Base-by-base conservation (phyloP, 177 flowering plant species). In the Vitis hybrid region DNA sequence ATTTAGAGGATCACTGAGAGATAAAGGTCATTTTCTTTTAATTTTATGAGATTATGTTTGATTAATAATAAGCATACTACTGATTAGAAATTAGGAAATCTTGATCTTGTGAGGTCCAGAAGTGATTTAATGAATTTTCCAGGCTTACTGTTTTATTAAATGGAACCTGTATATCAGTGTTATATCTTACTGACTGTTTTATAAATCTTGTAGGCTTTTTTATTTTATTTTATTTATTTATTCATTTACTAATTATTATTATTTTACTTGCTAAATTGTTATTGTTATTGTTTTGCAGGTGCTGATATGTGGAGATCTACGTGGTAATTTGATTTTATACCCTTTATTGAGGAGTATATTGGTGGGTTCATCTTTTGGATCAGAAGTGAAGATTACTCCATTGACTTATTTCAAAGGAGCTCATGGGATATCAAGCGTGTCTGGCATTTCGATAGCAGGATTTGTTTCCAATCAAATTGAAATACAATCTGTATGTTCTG, bases 281-380 rank as follows among this genome's bases (percentile, higher is more conserved):
- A 13, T 24, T 57, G 5, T 58, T 60, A 17, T 49, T 11, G 61
- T 55, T 73, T 69, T 85, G 70, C 78, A 95, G 99, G 82, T 93
- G 67, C 81, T 96, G 68, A 85, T 88, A 4, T 93, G 98, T 85
- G 99, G 99, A 24, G 98, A 96, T 82, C 83, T 90, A 51, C 99
- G 91, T 79, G 99, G 99, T 67, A 93, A 93, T 85, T 79, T 96
- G 74, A n/a, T 85, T 18, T 53, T 92, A 58, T 96, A 91, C 75
- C 86, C 89, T 64, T 78, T 93, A 70, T 60, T 76, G 61, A 84
- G 81, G 84, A 73, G 64, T 68, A 58, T 81, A 54, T 65, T 85
- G 41, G 18, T 66, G 41, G 73, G 69, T 60, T 65, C 73, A 62
- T 35, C 80, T 56, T 50, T 58, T 63, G 77, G 66, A 50, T 58